Percentiles rank a stretch among this genome's conserved stretches.
phyloP scores from a whole-genome alignment of 257 asterid genomes.

The Salvia miltiorrhiza region DNA sequence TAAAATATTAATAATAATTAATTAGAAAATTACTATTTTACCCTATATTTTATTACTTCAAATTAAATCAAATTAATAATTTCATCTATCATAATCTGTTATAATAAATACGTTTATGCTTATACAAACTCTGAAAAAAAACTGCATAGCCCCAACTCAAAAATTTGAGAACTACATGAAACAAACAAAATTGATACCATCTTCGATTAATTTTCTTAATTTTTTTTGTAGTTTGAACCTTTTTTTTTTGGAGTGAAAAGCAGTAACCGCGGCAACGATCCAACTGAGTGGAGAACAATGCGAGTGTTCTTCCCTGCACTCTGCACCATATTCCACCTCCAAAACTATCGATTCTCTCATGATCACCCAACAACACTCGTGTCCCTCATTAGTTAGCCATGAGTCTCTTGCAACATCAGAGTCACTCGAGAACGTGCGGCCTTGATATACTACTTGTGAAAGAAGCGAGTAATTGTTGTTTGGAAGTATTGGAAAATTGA shows the following conservation, averaged over 20 bases:
- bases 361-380: constrained; percentile 26
- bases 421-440: neutral
- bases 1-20: too few species aligned
- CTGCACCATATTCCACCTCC: constrained; percentile 39
- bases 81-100: too few species aligned
- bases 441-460: constrained; percentile 2
- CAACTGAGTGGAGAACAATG: constrained; percentile 29
- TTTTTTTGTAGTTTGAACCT: too few species aligned
- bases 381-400: constrained; percentile 24
- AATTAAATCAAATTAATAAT: too few species aligned
- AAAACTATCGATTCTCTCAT: neutral
- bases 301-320: constrained; percentile 27
- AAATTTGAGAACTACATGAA: too few species aligned
- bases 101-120: too few species aligned
- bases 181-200: too few species aligned
- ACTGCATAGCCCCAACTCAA: too few species aligned
- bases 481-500: constrained; percentile 25
- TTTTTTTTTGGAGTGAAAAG: constrained; percentile 26
- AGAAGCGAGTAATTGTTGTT: constrained; percentile 42
- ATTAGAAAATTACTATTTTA: too few species aligned
- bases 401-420: constrained; percentile 16
- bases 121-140: too few species aligned
- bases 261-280: constrained; percentile 30
- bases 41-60: too few species aligned
- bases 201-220: too few species aligned